phyloP scores from a whole-genome alignment of 2,329 filamentous ascomycete species.

The Cladosporium austrohemisphaericum region DNA sequence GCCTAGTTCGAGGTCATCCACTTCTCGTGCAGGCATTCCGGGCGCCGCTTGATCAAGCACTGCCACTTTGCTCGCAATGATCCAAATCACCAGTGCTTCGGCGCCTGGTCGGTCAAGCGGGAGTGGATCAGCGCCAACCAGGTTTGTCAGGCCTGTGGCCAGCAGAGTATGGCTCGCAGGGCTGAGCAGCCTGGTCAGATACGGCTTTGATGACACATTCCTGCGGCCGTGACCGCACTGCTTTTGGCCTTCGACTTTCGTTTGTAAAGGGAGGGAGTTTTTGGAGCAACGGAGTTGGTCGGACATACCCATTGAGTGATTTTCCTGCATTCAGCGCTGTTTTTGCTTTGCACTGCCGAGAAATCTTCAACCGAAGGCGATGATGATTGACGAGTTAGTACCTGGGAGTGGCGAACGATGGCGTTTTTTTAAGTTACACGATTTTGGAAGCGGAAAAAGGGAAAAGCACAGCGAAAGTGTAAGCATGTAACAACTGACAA shows the following conservation, averaged over 20 bases:
- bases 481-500: too few relatives aligned
- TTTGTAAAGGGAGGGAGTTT: conserved; percentile 12
- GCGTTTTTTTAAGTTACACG: too few relatives aligned
- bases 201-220: not conserved
- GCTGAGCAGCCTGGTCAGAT: conserved; percentile 22
- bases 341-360: not conserved
- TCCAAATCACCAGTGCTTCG: conserved; percentile 63
- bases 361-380: not conserved
- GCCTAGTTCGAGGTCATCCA: conserved; percentile 65
- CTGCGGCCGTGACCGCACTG: not conserved
- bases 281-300: conserved; percentile 21
- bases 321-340: conserved; percentile 17
- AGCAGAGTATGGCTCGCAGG: conserved; percentile 25
- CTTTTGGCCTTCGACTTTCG: conserved; percentile 1
- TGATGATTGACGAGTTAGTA: not conserved
- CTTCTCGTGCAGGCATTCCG: conserved; percentile 62
- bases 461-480: too few relatives aligned
- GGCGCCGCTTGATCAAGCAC: conserved; percentile 59
- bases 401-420: conserved; percentile 4
- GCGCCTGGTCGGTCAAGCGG: conserved; percentile 60
- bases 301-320: conserved; percentile 33
- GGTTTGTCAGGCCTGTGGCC: conserved; percentile 45
- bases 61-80: conserved; percentile 75
- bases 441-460: too few relatives aligned
- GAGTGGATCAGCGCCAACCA: conserved; percentile 56